phyloP scores from a whole-genome alignment of 805 yeast genomes.

The Monosporozyma unispora region DNA sequence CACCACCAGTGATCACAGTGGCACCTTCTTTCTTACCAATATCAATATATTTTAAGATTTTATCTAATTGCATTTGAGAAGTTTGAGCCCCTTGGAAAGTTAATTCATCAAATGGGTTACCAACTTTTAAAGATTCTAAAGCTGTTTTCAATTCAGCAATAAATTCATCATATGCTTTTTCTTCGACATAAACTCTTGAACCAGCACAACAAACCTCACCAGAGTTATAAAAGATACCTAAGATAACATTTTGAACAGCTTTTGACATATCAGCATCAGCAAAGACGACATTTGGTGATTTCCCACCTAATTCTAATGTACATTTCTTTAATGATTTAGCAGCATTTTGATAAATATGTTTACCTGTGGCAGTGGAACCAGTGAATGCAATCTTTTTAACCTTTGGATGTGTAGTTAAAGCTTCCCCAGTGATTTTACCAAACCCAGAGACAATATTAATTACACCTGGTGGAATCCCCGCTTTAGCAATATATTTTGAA shows the following conservation, averaged over 20 bases:
- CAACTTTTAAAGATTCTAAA: conserved; percentile 54
- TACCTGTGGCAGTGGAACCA: conserved; percentile 89
- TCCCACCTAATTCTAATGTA: conserved; percentile 93
- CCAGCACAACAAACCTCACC: conserved; percentile 97
- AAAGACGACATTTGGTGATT: conserved; percentile 84
- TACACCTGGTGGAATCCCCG: conserved; percentile 90
- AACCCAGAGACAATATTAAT: conserved; percentile 79
- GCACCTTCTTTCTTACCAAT: conserved; percentile 82
- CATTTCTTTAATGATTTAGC: conserved; percentile 80
- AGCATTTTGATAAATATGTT: conserved; percentile 68
- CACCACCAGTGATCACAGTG: conserved; percentile 61
- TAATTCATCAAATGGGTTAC: conserved; percentile 74
- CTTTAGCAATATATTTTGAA: conserved; percentile 59
- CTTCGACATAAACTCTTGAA: conserved; percentile 84
- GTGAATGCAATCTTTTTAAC: conserved; percentile 90
- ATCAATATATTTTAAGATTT: conserved; percentile 68
- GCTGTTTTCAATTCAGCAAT: conserved; percentile 48
- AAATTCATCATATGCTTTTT: conserved; percentile 69
- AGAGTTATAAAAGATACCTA: conserved; percentile 85
- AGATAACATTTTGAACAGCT: conserved; percentile 65
- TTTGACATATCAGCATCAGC: conserved; percentile 73
- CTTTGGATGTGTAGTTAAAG: conserved; percentile 66
- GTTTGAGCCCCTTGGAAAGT: conserved; percentile 91
- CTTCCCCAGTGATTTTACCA: conserved; percentile 78
- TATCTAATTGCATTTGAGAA: conserved; percentile 66